Percentiles rank a stretch among this genome's conserved stretches.
Evolutionary conservation across 106 monocot species (phyloP).

Genomic region (Dendrobium officinale): DNA sequence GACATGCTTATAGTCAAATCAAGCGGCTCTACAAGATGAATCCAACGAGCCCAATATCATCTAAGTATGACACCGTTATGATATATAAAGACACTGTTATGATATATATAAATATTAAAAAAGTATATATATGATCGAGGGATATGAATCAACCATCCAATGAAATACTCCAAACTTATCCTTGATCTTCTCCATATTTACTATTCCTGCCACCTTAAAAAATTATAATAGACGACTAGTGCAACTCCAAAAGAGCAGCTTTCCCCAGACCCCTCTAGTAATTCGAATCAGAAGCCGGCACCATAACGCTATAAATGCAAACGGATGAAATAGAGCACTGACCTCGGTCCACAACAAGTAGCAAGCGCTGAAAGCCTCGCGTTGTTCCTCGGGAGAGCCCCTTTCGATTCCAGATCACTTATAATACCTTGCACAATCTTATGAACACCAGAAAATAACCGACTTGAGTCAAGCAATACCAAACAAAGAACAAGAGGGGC

Average conservation of each 20-base stretch:
- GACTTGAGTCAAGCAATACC: background rate
- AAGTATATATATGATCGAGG: too few relatives aligned
- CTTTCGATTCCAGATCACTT: constrained; percentile 87
- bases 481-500: constrained; percentile 2
- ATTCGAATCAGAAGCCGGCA: background rate
- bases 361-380: constrained; percentile 95
- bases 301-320: background rate
- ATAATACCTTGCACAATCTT: constrained; percentile 99
- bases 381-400: constrained; percentile 88
- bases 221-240: background rate
- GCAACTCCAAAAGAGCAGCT: background rate
- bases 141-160: too few relatives aligned
- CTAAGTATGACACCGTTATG: too few relatives aligned
- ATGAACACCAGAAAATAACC: constrained; percentile 2
- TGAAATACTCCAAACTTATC: too few relatives aligned
- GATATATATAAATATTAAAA: too few relatives aligned
- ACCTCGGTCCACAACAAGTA: constrained; percentile 96
- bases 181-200: too few relatives aligned
- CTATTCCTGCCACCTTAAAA: too few relatives aligned
- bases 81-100: too few relatives aligned
- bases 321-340: constrained; percentile 1
- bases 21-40: too few relatives aligned
- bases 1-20: too few relatives aligned
- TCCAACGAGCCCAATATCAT: too few relatives aligned
- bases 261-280: background rate